Evolutionary conservation across 2,329 filamentous ascomycete genomes (phyloP).

Genomic region (Colletotrichum chlorophyti): DNA sequence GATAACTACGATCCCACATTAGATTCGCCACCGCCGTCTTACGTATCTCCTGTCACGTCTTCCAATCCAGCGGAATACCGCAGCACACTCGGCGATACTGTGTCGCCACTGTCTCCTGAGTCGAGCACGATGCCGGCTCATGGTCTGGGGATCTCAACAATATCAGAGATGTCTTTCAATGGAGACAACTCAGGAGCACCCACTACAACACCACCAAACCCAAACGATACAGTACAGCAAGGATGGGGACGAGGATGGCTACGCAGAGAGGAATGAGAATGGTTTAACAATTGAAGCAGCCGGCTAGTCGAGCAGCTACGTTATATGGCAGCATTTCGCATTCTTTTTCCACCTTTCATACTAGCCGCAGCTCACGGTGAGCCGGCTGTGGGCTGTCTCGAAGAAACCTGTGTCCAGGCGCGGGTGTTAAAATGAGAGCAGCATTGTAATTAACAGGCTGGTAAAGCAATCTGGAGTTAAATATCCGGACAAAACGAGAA

Average conservation of each 20-base stretch:
- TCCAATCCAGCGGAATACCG: background rate
- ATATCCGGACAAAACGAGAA: too few relatives aligned
- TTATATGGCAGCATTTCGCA: too few relatives aligned
- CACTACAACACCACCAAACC: background rate
- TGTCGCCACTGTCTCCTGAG: constrained; percentile 16
- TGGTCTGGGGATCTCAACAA: background rate
- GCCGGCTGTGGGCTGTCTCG: too few relatives aligned
- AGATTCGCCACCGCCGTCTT: constrained; percentile 9
- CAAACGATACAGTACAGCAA: background rate
- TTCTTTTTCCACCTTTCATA: too few relatives aligned
- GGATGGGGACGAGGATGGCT: constrained; percentile 14
- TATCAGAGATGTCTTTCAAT: background rate
- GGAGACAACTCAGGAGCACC: background rate
- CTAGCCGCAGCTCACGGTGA: too few relatives aligned
- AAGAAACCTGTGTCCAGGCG: too few relatives aligned
- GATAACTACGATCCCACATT: constrained; percentile 16
- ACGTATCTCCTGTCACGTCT: constrained; percentile 6
- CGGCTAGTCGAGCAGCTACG: too few relatives aligned
- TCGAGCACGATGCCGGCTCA: background rate
- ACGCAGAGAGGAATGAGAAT: background rate
- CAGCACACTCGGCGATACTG: constrained; percentile 4
- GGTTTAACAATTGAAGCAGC: too few relatives aligned
- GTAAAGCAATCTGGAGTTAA: too few relatives aligned
- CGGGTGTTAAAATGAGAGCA: too few relatives aligned
- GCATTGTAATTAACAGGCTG: too few relatives aligned